Evolutionary conservation across 2,329 filamentous ascomycete genomes (phyloP), one percentile per base, ranked within the genome.

Genomic region (Ophiocordyceps robertsii): DNA sequence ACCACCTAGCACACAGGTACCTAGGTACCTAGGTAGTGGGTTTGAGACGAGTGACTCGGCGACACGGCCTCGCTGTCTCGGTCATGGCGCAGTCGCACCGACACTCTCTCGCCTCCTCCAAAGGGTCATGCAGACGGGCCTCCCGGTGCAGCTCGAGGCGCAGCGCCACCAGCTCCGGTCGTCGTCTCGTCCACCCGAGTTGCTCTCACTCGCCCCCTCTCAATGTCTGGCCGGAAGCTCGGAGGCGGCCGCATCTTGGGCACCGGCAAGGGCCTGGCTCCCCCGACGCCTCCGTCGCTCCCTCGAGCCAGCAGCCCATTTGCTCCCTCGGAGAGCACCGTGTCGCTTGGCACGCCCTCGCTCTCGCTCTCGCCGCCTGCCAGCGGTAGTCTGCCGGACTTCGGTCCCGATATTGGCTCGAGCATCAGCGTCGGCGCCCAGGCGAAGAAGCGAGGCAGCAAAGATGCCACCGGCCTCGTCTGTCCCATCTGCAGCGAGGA

Each of bases 401-500:
- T 83, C 45, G 67, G 74, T 12, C 86, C 90, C 57, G 88, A 95
- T 56, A 74, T 95, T 42, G 76, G 77, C 32, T 85, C 87, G 43
- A 83, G 84, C 56, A 82, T 95, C 53, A 88, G 83, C 43, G 65
- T 92, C 17, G 70, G 65, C 19, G 63, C 65, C 10, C 67, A 71
- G 16, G 69, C 72, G 41, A 69, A 72, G 68, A 69, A 72, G 68
- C 46, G 71, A 72, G 48, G 70, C 66, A 39, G 72, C 12, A 48
- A 54, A 9, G 52, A 58, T 46, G 45, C 77, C 41, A 76, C 76
- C 49, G 75, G 75, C 60, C 77, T 98, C 45, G 78, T 90, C 43
- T 98, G 92, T 61, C 92, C 92, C n/a, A 98, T 98, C 58, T 98
- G 92, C 64, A 88, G 81, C 53, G 93, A 96, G 65, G 89, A 95